Evolutionary conservation across 2,329 filamentous ascomycete genomes (phyloP), one percentile per base, ranked within the genome.

Genomic region (Xylaria sp.): DNA sequence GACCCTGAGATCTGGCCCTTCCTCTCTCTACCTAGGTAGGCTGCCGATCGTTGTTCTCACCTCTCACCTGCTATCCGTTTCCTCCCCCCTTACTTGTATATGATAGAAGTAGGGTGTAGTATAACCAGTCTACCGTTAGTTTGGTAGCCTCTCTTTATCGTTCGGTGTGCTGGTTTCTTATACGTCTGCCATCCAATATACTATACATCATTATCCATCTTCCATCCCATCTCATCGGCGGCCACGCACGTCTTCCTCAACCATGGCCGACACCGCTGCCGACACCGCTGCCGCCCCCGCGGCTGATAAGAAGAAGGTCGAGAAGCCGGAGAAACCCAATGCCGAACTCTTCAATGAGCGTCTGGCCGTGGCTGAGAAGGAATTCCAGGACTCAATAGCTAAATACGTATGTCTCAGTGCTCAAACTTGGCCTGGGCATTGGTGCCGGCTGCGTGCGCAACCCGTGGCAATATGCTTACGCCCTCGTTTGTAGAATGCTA

Each of bases 251-350:
- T 38, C 27, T 29, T 36, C 42, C 7, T 38, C 70, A 79, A 80
- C 63, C 64, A 87, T 87, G 85, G 82, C 85, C 64, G 82, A 86
- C 61, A 68, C 79, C 51, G 77, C 79, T 70, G 73, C 79, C 72
- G 77, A 82, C 75, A 80, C 83, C 68, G 80, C 83, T 75, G 79
- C 83, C 68, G 77, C 84, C 67, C 79, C 82, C 69, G 80, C 79
- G 73, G 80, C 80, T 25, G 74, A 75, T 66, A 80, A 81, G 70
- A 77, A 82, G 76, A 93, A 90, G 82, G 94, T 94, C 61, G 87
- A 92, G 81, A 93, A 92, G 86, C 96, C 96, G 49, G 87, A 92
- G 81, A 93, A 92, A 86, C 96, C 96, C 53, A 92, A 97, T 80
- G 92, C 96, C 83, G 91, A 90, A 72, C 84, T 86, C 73, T 99